phyloP scores from a whole-genome alignment of 2,329 filamentous ascomycete species.

The Penicillium occitanis region DNA sequence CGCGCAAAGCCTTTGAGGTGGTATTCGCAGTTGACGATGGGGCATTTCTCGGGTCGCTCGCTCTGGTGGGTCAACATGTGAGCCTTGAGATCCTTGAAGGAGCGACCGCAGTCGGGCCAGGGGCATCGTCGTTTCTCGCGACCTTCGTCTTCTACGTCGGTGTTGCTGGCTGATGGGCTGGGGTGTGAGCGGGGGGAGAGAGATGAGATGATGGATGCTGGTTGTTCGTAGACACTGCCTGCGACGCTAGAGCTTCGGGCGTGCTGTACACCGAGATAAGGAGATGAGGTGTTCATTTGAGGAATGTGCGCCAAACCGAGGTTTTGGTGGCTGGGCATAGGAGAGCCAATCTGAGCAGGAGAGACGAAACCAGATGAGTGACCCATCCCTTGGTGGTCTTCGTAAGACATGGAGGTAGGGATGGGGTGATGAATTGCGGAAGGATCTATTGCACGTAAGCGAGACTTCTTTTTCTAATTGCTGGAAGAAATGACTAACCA shows the following conservation, averaged over 20 bases:
- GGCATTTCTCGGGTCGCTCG: slow-evolving; percentile 90
- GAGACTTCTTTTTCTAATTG: not conserved
- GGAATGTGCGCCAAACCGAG: slow-evolving; percentile 31
- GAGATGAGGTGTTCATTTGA: slow-evolving; percentile 52
- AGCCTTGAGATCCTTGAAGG: slow-evolving; percentile 88
- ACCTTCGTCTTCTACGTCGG: slow-evolving; percentile 62
- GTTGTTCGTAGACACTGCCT: slow-evolving; percentile 45
- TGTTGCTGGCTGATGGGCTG: slow-evolving; percentile 60
- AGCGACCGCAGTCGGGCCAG: slow-evolving; percentile 77
- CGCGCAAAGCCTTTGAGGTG: slow-evolving; percentile 88
- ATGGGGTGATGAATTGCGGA: slow-evolving; percentile 26
- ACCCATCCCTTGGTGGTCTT: slow-evolving; percentile 33
- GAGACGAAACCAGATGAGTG: slow-evolving; percentile 33
- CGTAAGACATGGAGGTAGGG: slow-evolving; percentile 36
- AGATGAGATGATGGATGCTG: slow-evolving; percentile 69
- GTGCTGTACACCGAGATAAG: slow-evolving; percentile 55
- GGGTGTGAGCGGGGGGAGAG: slow-evolving; percentile 64
- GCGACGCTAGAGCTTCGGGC: not conserved
- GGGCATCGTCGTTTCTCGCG: slow-evolving; percentile 69
- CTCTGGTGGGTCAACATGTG: slow-evolving; percentile 93
- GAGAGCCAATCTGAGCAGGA: slow-evolving; percentile 40
- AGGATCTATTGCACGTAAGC: slow-evolving; percentile 13
- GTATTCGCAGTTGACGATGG: slow-evolving; percentile 88
- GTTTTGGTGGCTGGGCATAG: slow-evolving; percentile 31
- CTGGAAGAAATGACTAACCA: slow-evolving; percentile 3